These are phyloP conservation scores for Starmerella sirachaensis DNA, from an alignment of 805 yeast species.

Conservation along the genomic window DNA sequence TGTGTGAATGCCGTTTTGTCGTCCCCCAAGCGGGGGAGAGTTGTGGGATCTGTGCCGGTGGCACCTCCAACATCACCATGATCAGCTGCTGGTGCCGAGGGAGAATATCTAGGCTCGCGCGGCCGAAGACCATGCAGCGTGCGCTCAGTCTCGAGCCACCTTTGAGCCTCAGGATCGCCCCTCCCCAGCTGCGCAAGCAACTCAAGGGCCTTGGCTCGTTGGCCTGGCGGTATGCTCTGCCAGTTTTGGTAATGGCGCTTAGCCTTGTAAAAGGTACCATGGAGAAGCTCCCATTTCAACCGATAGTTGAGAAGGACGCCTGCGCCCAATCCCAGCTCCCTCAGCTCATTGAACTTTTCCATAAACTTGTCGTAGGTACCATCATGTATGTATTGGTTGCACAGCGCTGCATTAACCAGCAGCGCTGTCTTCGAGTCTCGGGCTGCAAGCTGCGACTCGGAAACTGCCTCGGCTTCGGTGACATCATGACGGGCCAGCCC, in stretches of 20 bases:
- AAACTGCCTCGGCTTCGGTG: conserved; percentile 5
- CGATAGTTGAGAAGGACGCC: conserved; percentile 17
- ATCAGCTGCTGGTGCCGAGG: no score
- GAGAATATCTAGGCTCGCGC: no score
- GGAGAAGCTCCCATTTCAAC: conserved; percentile 20
- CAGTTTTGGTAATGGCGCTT: conserved; percentile 17
- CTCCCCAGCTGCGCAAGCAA: conserved; percentile 8
- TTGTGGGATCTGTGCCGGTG: no score
- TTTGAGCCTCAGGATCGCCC: background rate
- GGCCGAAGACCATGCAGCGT: conserved; percentile 1
- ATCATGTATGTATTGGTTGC: conserved; percentile 14
- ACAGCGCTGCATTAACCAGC: conserved; percentile 10
- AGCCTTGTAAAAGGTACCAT: conserved; percentile 17
- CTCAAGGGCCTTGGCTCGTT: conserved; percentile 17
- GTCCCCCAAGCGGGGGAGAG: no score
- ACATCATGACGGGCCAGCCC: conserved; percentile 3
- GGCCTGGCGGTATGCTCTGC: conserved; percentile 6
- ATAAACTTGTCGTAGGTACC: conserved; percentile 3
- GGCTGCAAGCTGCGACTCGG: conserved; percentile 1
- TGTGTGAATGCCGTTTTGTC: no score
- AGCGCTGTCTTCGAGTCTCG: background rate
- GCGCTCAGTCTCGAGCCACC: conserved; percentile 16
- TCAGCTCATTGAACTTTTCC: conserved; percentile 1
- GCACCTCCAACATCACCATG: no score
- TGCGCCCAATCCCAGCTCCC: background rate